A percentile compares a stretch with the other conserved stretches of the same genome.
These are phyloP conservation scores for Coffea canephora DNA, from an alignment of 257 asterid genomes.

Conservation along the genomic window DNA sequence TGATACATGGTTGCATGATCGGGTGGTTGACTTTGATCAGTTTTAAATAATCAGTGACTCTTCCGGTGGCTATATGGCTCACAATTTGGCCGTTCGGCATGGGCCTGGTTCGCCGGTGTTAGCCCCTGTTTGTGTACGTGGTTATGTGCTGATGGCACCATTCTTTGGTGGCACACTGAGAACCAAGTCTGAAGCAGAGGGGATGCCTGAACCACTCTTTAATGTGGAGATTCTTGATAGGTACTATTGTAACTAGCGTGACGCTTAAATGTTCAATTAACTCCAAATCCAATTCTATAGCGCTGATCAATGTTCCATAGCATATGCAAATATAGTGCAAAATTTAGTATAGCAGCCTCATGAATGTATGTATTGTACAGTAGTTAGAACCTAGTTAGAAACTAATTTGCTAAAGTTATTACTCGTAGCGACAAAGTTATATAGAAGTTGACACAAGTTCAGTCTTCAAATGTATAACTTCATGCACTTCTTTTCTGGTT, in stretches of 20 bases:
- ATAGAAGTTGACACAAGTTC: no score
- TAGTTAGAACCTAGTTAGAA: no score
- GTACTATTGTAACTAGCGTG: slow-evolving; percentile 23
- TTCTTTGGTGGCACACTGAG: slow-evolving; percentile 72
- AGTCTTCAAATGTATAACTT: no score
- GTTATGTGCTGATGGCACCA: slow-evolving; percentile 81
- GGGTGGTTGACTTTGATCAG: slow-evolving; percentile 41
- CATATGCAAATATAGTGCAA: neutral
- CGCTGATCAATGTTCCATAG: neutral
- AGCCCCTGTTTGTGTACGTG: slow-evolving; percentile 64
- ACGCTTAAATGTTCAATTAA: no score
- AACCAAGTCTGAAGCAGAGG: slow-evolving; percentile 65
- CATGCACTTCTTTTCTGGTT: no score
- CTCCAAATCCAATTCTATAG: no score
- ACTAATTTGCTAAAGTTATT: no score
- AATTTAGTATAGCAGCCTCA: no score
- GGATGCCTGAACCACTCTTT: slow-evolving; percentile 48
- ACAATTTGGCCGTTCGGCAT: slow-evolving; percentile 73
- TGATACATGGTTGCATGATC: slow-evolving; percentile 37
- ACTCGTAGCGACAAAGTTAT: no score
- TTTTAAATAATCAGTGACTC: slow-evolving; percentile 77
- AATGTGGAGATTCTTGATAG: slow-evolving; percentile 66
- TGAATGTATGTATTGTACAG: no score
- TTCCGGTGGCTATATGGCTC: slow-evolving; percentile 88
- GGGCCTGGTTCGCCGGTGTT: slow-evolving; percentile 52